Conservation (phyloP, 352 stramenopile species). For the Phytophthora sp. region DNA sequence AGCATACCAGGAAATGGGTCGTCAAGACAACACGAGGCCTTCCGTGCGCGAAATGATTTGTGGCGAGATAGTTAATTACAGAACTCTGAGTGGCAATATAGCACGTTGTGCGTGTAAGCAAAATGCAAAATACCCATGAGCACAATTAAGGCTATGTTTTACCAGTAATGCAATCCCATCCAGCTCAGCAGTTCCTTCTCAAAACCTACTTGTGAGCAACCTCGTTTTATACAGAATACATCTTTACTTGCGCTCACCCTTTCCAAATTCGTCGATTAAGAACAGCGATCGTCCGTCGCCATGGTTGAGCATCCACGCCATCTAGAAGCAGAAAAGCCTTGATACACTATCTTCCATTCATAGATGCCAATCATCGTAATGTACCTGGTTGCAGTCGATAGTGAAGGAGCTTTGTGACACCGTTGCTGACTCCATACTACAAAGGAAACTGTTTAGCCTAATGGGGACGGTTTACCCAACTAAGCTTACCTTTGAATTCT, state of each 20-base stretch:
- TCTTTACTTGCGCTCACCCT: conserved; percentile 57
- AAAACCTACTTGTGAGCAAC: background rate
- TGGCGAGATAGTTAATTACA: conserved; percentile 66
- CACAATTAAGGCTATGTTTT: conserved; percentile 1
- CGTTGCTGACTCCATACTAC: conserved; percentile 76
- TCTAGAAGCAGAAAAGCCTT: conserved; percentile 47
- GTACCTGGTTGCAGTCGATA: conserved; percentile 88
- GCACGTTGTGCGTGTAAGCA: too few species aligned
- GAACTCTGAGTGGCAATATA: conserved; percentile 18
- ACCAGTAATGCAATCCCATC: conserved; percentile 84
- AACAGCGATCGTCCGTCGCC: conserved; percentile 64
- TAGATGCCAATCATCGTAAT: background rate
- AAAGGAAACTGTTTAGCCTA: conserved; percentile 7
- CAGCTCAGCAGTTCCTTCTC: conserved; percentile 69
- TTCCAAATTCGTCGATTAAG: conserved; percentile 89
- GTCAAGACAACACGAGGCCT: conserved; percentile 76
- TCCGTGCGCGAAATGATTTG: conserved; percentile 19
- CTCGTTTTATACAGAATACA: too few species aligned
- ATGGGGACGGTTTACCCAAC: background rate
- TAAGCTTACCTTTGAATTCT: conserved; percentile 75
- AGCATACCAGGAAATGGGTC: conserved; percentile 81
- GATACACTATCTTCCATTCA: background rate
- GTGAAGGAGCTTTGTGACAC: conserved; percentile 88
- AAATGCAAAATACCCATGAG: too few species aligned
- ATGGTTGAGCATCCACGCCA: conserved; percentile 87